phyloP scores from a whole-genome alignment of 352 stramenopile species.

The Pythium oligandrum region DNA sequence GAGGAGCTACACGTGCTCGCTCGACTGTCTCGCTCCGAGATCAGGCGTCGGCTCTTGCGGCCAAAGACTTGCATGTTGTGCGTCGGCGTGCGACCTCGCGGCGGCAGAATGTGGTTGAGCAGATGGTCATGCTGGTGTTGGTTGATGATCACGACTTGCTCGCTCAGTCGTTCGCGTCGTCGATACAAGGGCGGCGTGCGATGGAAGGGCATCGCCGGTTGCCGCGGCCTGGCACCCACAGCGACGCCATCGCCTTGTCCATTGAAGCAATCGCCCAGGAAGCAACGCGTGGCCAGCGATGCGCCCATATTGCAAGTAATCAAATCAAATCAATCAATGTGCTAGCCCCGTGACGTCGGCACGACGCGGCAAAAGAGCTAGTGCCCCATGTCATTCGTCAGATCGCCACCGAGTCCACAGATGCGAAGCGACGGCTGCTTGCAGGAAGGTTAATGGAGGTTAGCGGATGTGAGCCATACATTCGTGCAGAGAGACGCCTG shows the following conservation, averaged over 20 bases:
- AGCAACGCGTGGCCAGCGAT: slow-evolving; percentile 32
- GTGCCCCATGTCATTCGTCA: neutral
- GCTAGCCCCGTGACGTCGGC: too few relatives aligned
- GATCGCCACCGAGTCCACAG: neutral
- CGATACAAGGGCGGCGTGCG: too few relatives aligned
- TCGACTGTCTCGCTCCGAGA: slow-evolving; percentile 8
- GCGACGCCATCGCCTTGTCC: too few relatives aligned
- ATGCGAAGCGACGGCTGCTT: neutral
- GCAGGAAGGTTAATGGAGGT: slow-evolving; percentile 6
- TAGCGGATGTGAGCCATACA: slow-evolving; percentile 11
- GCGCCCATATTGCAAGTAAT: slow-evolving; percentile 21
- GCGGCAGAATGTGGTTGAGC: neutral
- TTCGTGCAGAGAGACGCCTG: neutral
- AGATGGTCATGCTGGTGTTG: slow-evolving; percentile 1
- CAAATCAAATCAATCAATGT: too few relatives aligned
- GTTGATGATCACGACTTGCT: neutral
- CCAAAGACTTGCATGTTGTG: neutral
- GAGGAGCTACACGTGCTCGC: slow-evolving; percentile 18
- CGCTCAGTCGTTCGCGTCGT: too few relatives aligned
- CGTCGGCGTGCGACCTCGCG: neutral
- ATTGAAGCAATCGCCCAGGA: slow-evolving; percentile 11
- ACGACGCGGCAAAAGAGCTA: too few relatives aligned
- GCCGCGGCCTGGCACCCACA: too few relatives aligned
- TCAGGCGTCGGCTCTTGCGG: neutral
- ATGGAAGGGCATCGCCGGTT: too few relatives aligned